Conservation (phyloP, 2,329 filamentous ascomycete species). For the Claviceps cyperi region DNA sequence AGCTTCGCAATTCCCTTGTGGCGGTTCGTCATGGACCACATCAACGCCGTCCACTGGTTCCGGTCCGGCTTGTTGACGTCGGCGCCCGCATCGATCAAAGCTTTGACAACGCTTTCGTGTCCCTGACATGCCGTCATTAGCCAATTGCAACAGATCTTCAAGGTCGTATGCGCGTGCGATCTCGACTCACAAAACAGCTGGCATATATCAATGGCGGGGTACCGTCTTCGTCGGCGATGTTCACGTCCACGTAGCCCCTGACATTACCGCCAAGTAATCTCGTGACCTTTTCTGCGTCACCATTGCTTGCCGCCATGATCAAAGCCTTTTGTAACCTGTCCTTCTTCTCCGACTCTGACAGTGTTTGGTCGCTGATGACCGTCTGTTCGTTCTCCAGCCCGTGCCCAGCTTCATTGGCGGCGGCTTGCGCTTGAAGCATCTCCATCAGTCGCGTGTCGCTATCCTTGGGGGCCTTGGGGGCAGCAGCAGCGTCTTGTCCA, state of each 20-base stretch:
- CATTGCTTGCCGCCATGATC: slow-evolving; percentile 93
- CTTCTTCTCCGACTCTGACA: slow-evolving; percentile 64
- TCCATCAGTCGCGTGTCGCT: slow-evolving; percentile 84
- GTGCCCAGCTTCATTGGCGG: slow-evolving; percentile 60
- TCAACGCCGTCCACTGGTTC: slow-evolving; percentile 93
- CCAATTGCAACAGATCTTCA: neutral
- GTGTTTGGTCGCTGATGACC: slow-evolving; percentile 57
- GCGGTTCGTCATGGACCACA: slow-evolving; percentile 99
- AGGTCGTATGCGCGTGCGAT: neutral
- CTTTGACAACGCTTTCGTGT: slow-evolving; percentile 75
- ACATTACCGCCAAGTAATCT: slow-evolving; percentile 62
- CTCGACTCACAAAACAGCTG: slow-evolving; percentile 73
- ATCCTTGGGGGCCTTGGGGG: slow-evolving; percentile 44
- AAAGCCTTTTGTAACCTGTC: slow-evolving; percentile 73
- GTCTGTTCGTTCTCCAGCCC: slow-evolving; percentile 67
- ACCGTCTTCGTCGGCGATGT: slow-evolving; percentile 82
- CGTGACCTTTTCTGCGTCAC: slow-evolving; percentile 68
- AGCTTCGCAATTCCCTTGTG: slow-evolving; percentile 94
- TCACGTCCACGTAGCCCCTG: slow-evolving; percentile 65
- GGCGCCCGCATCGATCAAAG: slow-evolving; percentile 71
- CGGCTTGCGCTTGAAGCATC: slow-evolving; percentile 87
- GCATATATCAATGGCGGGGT: slow-evolving; percentile 96
- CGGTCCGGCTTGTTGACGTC: slow-evolving; percentile 87
- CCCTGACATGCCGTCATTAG: slow-evolving; percentile 35
- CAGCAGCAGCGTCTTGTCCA: slow-evolving; percentile 35